Conservation (phyloP, 345 rosid genomes). For the Jatropha curcas region DNA sequence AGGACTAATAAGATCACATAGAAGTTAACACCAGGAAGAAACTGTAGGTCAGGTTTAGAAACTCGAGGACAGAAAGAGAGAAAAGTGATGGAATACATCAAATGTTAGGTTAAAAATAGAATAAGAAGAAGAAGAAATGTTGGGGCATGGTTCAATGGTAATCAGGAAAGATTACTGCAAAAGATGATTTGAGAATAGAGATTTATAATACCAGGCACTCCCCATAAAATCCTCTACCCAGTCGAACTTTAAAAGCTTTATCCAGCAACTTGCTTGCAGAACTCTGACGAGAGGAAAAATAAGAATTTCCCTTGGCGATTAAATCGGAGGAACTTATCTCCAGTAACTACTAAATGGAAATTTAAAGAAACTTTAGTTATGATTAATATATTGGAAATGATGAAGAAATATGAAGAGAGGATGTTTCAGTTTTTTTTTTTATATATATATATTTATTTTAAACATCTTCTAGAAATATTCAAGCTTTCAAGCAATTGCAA, state of each 20-base stretch:
- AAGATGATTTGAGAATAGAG: not conserved
- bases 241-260: slow-evolving; percentile 52
- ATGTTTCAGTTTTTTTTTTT: not conserved
- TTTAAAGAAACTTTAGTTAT: slow-evolving; percentile 16
- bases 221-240: slow-evolving; percentile 94
- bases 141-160: not conserved
- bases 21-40: slow-evolving; percentile 10
- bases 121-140: not conserved
- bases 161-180: not conserved
- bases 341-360: slow-evolving; percentile 52
- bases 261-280: slow-evolving; percentile 65
- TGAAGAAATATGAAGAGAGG: not conserved
- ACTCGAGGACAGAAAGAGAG: not conserved
- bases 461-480: not conserved
- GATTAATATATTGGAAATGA: not conserved
- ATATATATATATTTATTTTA: not conserved
- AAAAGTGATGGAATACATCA: not conserved
- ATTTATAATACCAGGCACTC: slow-evolving; percentile 70
- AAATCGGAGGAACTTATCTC: slow-evolving; percentile 49
- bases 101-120: not conserved
- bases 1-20: not conserved
- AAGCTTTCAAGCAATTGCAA: not conserved
- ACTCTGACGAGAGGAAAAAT: slow-evolving; percentile 41
- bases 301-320: slow-evolving; percentile 54
- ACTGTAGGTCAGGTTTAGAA: not conserved